Base-by-base conservation (phyloP, 2,329 filamentous ascomycete species). In the Bimuria novae-zelandiae region DNA sequence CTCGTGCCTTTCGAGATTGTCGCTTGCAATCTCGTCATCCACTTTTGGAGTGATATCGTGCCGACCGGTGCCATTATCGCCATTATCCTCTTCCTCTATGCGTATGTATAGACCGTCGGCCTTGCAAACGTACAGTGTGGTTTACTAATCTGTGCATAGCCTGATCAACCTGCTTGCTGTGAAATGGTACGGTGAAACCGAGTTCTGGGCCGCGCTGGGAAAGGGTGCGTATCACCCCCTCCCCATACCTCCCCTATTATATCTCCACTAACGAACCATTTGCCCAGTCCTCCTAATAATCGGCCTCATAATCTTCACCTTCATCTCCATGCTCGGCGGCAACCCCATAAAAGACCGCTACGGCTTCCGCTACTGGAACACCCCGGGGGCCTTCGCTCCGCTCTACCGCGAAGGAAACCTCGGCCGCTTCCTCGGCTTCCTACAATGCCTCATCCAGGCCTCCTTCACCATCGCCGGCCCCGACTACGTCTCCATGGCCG, bases 241-340 rank as follows among this genome's bases (percentile, higher is more conserved):
- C 10, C 17, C 14, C 10, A 5, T 4, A 36, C n/a, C 12, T 17
- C 33, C 33, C 4, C 16, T 7, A 7, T n/a, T n/a, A 5, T 33
- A 11, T n/a, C 30, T n/a, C 30, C n/a, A 11, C 30, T 35, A 19
- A 29, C 25, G 10, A 14, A 17, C n/a, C 14, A 8, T n/a, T n/a
- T n/a, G n/a, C 12, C n/a, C n/a, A 47, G 76, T 79, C 16, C 60
- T 79, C 19, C 69, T 80, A 50, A 79, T 80, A 59, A 71, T 79
- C 51, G 71, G 73, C 27, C 68, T 79, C 14, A 74, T 79, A 60
- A 66, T 74, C 55, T 79, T 79, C 75, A 93, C 90, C 2, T 90
- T 96, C 65, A 81, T 95, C 59, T 84, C 86, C 59, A 93, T 94
- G 87, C 76, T 94, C 1, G 91, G 90, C 7, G 91, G 89, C 2